Conservation (phyloP, 1,139 yeast genomes). For the Scheffersomyces quercinus region DNA sequence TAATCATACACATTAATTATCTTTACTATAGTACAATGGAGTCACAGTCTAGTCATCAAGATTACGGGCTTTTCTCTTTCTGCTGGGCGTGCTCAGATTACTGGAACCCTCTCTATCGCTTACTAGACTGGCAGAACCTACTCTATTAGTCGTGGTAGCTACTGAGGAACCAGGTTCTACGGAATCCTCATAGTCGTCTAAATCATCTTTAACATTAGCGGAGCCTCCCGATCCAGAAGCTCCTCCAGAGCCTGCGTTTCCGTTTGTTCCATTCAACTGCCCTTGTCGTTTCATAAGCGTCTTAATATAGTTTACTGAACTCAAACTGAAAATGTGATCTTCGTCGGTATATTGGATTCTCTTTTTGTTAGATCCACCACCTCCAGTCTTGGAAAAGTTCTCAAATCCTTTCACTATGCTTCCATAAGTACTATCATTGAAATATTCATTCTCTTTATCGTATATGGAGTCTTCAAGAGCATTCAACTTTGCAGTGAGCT, state of each 20-base stretch:
- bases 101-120: slow-evolving; percentile 5
- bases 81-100: slow-evolving; percentile 28
- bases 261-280: slow-evolving; percentile 1
- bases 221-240: slow-evolving; percentile 3
- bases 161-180: slow-evolving; percentile 28
- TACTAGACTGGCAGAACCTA: neutral
- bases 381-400: slow-evolving; percentile 60
- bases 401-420: slow-evolving; percentile 91
- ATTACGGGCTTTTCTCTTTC: slow-evolving; percentile 37
- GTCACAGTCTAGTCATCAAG: slow-evolving; percentile 24
- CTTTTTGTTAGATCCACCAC: slow-evolving; percentile 45
- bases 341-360: slow-evolving; percentile 67
- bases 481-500: slow-evolving; percentile 61
- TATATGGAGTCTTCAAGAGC: slow-evolving; percentile 78
- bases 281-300: slow-evolving; percentile 48
- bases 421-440: slow-evolving; percentile 69
- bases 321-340: slow-evolving; percentile 82
- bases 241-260: neutral
- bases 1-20: too few relatives aligned
- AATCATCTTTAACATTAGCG: slow-evolving; percentile 29
- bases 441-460: slow-evolving; percentile 76
- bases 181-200: slow-evolving; percentile 48
- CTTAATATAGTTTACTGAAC: slow-evolving; percentile 72
- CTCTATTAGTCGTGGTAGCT: slow-evolving; percentile 6
- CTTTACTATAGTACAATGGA: slow-evolving; percentile 4